These are phyloP conservation scores for Immersiella caudata DNA, from an alignment of 495 filamentous ascomycete species.

Conservation along the genomic window DNA sequence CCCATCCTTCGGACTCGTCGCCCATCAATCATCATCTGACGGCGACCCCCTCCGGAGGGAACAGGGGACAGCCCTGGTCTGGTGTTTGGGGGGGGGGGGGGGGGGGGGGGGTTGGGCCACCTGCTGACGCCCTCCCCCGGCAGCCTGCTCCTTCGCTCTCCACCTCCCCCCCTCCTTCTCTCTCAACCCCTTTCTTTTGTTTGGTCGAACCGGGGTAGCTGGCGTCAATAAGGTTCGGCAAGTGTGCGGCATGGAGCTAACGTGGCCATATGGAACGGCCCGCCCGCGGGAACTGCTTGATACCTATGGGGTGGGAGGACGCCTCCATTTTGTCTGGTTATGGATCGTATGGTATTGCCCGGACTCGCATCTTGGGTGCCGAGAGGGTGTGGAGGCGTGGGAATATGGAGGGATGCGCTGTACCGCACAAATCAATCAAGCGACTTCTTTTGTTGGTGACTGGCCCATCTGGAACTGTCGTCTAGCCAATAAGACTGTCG, in stretches of 20 bases:
- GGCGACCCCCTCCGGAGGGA: background rate
- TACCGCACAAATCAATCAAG: conserved; percentile 29
- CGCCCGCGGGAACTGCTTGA: conserved; percentile 29
- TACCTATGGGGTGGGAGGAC: conserved; percentile 32
- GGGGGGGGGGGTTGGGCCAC: background rate
- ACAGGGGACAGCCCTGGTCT: background rate
- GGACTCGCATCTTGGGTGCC: conserved; percentile 12
- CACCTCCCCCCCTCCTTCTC: conserved; percentile 7
- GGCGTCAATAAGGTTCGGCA: conserved; percentile 23
- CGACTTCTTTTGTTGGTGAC: conserved; percentile 30
- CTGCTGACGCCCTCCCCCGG: conserved; percentile 21
- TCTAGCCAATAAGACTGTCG: conserved; percentile 24
- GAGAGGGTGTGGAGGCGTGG: conserved; percentile 24
- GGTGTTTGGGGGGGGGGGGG: background rate
- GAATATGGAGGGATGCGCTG: conserved; percentile 29
- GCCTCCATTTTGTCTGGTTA: conserved; percentile 26
- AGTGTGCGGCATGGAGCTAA: conserved; percentile 22
- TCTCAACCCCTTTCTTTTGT: background rate
- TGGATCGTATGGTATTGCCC: conserved; percentile 15
- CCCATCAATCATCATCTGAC: background rate
- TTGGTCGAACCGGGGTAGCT: background rate
- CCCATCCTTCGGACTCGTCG: background rate
- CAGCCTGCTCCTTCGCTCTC: background rate
- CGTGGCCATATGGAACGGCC: conserved; percentile 27
- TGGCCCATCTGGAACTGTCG: conserved; percentile 20